phyloP scores from a whole-genome alignment of 306 rosid species.

The Styphnolobium japonicum region DNA sequence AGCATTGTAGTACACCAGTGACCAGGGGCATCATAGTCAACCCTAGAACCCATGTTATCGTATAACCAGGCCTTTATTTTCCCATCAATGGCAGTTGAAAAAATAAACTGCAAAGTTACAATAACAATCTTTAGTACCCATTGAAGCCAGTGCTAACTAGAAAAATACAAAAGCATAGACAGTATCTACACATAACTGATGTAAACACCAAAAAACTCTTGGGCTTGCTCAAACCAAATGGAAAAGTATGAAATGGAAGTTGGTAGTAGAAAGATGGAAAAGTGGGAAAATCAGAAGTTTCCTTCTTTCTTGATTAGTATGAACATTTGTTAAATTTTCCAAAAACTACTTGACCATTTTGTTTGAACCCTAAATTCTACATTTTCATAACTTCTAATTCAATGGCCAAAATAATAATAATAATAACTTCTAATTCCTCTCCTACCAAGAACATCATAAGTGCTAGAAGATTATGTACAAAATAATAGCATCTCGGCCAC shows the following conservation, averaged over 20 bases:
- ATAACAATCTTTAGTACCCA: conserved; percentile 19
- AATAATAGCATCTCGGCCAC: not conserved
- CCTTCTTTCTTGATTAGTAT: not conserved
- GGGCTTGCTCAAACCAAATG: not conserved
- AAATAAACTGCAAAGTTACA: conserved; percentile 69
- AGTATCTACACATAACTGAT: not conserved
- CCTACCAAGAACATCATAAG: not conserved
- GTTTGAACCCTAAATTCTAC: not conserved
- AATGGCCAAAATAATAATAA: too few species aligned
- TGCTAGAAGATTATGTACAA: not conserved
- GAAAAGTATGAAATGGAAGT: not conserved
- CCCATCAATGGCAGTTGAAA: conserved; percentile 85
- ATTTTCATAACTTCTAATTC: not conserved
- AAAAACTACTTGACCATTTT: not conserved
- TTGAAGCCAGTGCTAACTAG: conserved; percentile 41
- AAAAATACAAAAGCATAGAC: conserved; percentile 12
- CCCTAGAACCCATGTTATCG: conserved; percentile 79
- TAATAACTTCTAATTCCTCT: not conserved
- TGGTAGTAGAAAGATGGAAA: not conserved
- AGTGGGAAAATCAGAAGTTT: not conserved
- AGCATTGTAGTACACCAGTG: conserved; percentile 80
- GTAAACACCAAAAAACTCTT: not conserved
- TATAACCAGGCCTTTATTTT: conserved; percentile 95
- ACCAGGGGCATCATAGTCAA: conserved; percentile 90
- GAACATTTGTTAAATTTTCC: not conserved